Base-by-base conservation (phyloP, 768 basidiomycete species). In the Leucosporidium creatinivorum region DNA sequence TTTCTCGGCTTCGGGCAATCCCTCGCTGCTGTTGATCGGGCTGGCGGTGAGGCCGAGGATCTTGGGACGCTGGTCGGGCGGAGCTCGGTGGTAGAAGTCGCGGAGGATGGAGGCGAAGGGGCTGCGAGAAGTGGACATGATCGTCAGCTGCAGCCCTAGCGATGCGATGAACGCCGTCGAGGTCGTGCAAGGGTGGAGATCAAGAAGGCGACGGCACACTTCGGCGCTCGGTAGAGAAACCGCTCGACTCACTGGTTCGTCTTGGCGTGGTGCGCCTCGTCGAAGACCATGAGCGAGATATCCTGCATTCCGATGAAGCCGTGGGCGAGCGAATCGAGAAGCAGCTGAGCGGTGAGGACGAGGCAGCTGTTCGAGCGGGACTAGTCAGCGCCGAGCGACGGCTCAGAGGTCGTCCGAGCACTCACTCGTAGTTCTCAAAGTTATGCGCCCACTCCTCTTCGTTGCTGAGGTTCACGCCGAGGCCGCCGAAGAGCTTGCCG, bases 311-410 rank as follows among this genome's bases (percentile, higher is more conserved):
- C 26, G 31, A 66, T 28, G 55, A 66, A 62, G 5, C 65, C 65
- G 55, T 67, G 66, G 8, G 66, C 66, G 66, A 63, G 66, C 49
- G 57, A 62, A 54, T 67, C 61, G 49, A 67, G 61, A 36, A 67
- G 21, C 8, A 67, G 61, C 39, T 67, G 65, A 4, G 65, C 60
- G 21, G 65, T 66, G 25, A 58, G 19, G 49, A 66, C 60, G 25
- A 66, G 61, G 55, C 39, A 56, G 62, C 56, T 63, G 62, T 25
- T 15, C 1, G 13, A 13, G 7, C 7, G 18, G 52, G 31, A 56
- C 9, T 33, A 33, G 15, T 33, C 55, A 33, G 31, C 25, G 26
- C 30, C 52, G 26, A 13, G 54, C 10, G 18, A 39, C 26, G 26
- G 54, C 21, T 2, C n/a, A 18, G 33, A 33, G 33, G 4, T 10